Conservation (phyloP, 768 basidiomycete species). For the Termitomyces sp. region DNA sequence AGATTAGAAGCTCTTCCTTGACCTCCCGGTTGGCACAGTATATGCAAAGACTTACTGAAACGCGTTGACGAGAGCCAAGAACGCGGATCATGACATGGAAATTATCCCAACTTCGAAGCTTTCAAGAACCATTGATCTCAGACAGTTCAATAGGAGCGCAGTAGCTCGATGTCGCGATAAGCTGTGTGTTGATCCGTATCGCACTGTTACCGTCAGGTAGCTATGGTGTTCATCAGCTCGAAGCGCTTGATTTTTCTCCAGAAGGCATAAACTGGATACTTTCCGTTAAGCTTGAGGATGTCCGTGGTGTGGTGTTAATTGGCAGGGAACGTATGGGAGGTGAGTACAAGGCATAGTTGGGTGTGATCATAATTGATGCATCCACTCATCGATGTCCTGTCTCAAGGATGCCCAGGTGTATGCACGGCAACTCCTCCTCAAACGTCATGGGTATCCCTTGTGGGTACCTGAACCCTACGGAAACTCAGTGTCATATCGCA, state of each 20-base stretch:
- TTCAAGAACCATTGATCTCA: too few species aligned
- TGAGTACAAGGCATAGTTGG: background rate
- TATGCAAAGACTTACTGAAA: background rate
- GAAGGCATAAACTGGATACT: too few species aligned
- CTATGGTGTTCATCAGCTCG: background rate
- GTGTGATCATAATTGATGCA: background rate
- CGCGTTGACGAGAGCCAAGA: background rate
- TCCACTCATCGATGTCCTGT: background rate
- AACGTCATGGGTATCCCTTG: conserved; percentile 26
- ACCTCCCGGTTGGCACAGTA: background rate
- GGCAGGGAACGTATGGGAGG: background rate
- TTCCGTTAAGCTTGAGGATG: too few species aligned
- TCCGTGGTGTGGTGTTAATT: background rate
- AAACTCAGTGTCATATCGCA: conserved; percentile 16
- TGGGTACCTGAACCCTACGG: conserved; percentile 28
- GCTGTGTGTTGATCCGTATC: background rate
- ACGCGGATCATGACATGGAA: background rate
- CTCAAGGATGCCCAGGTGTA: conserved; percentile 12
- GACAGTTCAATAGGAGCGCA: background rate
- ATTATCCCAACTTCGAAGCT: background rate
- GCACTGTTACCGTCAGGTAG: background rate
- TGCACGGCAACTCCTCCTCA: conserved; percentile 11
- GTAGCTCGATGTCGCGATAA: background rate
- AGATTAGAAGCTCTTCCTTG: background rate
- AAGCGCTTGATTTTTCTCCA: background rate